Evolutionary conservation across 768 basidiomycete species (phyloP), one percentile per base, ranked within the genome.

Genomic region (Mycena haematopus): DNA sequence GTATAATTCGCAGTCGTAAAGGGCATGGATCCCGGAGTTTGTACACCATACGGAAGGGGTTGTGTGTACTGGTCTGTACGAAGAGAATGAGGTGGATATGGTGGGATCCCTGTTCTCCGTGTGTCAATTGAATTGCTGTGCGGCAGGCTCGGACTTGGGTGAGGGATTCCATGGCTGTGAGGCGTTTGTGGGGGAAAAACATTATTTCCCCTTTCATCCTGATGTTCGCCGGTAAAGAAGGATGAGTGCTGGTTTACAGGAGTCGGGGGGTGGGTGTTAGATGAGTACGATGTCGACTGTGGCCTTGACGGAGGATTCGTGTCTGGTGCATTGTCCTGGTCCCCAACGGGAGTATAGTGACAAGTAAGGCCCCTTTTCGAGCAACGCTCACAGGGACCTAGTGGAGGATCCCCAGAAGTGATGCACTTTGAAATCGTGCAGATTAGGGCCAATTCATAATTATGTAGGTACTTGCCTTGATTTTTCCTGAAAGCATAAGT

Each of bases 351-450:
- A 15, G 47, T 33, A 17, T 58, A 63, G 40, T 63, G 33, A 27
- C 62, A 63, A 15, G 19, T 10, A 6, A 63, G 52, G n/a, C 56
- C 51, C 31, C 45, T 52, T 13, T 54, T 63, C 22, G 45, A n/a
- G 51, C 62, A 63, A 13, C 62, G 24, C 29, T 57, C 56, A 36
- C 62, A 63, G 2, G 56, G 56, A 1, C 58, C 52, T 52, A 40
- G 51, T 5, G 49, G 25, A 22, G 50, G 29, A n/a, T 52, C 62
- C 17, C 33, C 40, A 13, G 19, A 3, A 15, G 24, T 46, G n/a
- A 52, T 47, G 22, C 62, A 63, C 62, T 63, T 9, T 36, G 10
- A 11, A n/a, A 13, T 35, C 10, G 17, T 15, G 15, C 10, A 35
- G 3, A 9, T 47, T n/a, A 25, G 13, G 21, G 11, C 8, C 17